Evolutionary conservation across 1,284 basidiomycete species (phyloP).

Genomic region (Lentinula novae-zelandiae): DNA sequence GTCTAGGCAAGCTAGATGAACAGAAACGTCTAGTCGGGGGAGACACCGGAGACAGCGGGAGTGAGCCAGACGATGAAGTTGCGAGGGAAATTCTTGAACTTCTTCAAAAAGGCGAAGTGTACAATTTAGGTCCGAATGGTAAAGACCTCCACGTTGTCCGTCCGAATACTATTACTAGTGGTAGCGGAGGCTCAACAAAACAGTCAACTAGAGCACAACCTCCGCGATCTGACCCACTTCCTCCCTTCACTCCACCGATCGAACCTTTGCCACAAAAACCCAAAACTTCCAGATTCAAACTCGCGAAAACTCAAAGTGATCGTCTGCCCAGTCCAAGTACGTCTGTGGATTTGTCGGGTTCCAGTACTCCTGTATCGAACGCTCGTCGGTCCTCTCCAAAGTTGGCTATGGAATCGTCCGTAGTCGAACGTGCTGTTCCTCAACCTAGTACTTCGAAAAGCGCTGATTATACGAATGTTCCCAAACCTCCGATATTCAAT

Average conservation of each 20-base stretch:
- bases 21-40: constrained; percentile 52
- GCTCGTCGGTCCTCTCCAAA: constrained; percentile 30
- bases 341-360: constrained; percentile 16
- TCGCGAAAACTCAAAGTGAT: constrained; percentile 20
- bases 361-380: constrained; percentile 25
- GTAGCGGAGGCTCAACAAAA: constrained; percentile 18
- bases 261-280: constrained; percentile 12
- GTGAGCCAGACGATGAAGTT: constrained; percentile 39
- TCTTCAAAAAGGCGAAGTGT: constrained; percentile 51
- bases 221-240: constrained; percentile 15
- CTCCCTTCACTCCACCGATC: constrained; percentile 12
- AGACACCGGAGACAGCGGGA: constrained; percentile 50
- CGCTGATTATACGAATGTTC: constrained; percentile 29
- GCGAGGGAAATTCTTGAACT: constrained; percentile 53
- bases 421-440: not conserved
- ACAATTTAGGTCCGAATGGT: constrained; percentile 51
- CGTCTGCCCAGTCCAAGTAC: not conserved
- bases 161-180: constrained; percentile 14
- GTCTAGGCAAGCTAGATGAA: constrained; percentile 56
- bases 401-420: constrained; percentile 26
- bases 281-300: constrained; percentile 36
- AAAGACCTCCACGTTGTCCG: constrained; percentile 24
- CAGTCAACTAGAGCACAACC: constrained; percentile 13
- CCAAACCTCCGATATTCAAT: constrained; percentile 19
- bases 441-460: constrained; percentile 17